Evolutionary conservation across 768 basidiomycete species (phyloP).

Genomic region (Lentinula aciculospora): DNA sequence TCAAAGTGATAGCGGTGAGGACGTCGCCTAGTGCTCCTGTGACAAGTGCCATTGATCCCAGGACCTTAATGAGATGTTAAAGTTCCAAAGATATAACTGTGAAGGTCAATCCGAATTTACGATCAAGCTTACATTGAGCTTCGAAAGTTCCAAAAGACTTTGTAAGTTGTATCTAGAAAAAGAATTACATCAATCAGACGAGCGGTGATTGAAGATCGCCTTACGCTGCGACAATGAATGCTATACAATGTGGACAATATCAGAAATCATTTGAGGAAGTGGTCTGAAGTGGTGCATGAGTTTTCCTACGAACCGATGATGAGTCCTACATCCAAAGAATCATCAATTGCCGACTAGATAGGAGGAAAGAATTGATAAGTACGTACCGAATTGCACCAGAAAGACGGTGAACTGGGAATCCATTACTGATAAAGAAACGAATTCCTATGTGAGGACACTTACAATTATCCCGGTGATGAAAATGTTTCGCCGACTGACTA

Average conservation of each 20-base stretch:
- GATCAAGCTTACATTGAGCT: background rate
- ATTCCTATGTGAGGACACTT: background rate
- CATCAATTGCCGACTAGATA: background rate
- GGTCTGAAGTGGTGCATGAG: background rate
- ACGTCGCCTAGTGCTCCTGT: conserved; percentile 54
- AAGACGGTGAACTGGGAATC: background rate
- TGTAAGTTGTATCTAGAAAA: background rate
- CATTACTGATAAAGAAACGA: background rate
- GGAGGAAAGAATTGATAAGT: background rate
- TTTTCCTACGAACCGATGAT: background rate
- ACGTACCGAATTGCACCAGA: background rate
- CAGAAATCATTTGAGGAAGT: background rate
- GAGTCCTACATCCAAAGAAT: background rate
- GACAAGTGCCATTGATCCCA: conserved; percentile 49
- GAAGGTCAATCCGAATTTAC: background rate
- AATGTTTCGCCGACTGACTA: background rate
- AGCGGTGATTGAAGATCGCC: background rate
- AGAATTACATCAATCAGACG: background rate
- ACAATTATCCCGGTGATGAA: background rate
- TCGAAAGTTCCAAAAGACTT: background rate
- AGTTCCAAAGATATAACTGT: too few relatives aligned
- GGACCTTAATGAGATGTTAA: conserved; percentile 23
- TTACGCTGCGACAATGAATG: background rate
- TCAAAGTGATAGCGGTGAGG: conserved; percentile 50
- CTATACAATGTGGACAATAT: background rate